Evolutionary conservation across 1,284 basidiomycete genomes (phyloP), one percentile per base, ranked within the genome.

Genomic region (Apiotrichum siamense): DNA sequence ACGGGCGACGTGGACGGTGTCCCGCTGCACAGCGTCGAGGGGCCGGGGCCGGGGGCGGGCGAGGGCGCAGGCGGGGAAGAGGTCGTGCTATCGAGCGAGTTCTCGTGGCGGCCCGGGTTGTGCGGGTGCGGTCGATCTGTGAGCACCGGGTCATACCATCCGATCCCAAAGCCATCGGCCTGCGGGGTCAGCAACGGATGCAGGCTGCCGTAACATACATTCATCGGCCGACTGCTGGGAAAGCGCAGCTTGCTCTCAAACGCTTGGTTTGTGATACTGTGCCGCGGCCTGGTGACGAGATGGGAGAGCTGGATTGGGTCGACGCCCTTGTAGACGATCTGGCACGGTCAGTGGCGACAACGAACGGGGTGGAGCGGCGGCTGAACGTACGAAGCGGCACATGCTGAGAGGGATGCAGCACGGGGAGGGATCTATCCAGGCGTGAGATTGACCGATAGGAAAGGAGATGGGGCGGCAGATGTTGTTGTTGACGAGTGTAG

Each of bases 111-210:
- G 13, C 12, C 35, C 10, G 26, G 10, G 15, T 24, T 21, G 41
- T n/a, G 18, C 24, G 10, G 39, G 40, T 17, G n/a, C 29, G 21
- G n/a, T n/a, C 7, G 23, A n/a, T 53, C 52, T 12, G 25, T 40
- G 21, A 57, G 49, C 10, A 46, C 50, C 7, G 69, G 65, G 49
- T 73, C 71, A 44, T 70, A 81, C 87, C 72, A 75, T 81, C 91
- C 92, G 25, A 98, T 90, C 29, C 94, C 94, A 67, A 97, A 97
- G 0, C 94, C 94, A 70, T 98, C 94, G 23, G 91, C 92, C 69
- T 72, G 39, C 12, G 4, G 3, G 18, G 35, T 18, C 6, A 6
- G n/a, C n/a, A n/a, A n/a, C n/a, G n/a, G 18, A 6, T 37, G 21
- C 13, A 15, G 23, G 20, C 12, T 39, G 26, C 3, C n/a, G 3